phyloP scores from a whole-genome alignment of 164 flowering plant genomes.

The Magnolia kwangsiensis region DNA sequence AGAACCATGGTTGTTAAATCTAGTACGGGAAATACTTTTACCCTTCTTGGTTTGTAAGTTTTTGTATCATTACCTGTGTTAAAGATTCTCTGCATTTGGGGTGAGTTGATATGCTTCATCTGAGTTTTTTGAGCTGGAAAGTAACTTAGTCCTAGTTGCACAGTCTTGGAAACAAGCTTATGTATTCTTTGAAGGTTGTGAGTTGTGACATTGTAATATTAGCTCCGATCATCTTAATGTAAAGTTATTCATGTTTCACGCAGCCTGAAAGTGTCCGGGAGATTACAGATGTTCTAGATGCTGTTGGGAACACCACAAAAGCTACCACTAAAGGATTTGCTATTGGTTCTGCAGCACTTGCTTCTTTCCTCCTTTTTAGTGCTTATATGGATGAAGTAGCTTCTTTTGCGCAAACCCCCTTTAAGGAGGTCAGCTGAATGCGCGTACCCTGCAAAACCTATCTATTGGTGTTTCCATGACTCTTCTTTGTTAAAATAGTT shows the following conservation, averaged over 20 bases:
- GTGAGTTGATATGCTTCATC: not conserved
- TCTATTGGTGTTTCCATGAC: not conserved
- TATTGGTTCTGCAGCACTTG: slow-evolving; percentile 98
- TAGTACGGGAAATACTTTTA: not conserved
- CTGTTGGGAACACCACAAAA: slow-evolving; percentile 98
- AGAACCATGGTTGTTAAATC: not conserved
- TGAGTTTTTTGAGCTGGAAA: not conserved
- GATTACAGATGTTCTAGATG: slow-evolving; percentile 95
- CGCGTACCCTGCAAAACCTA: not conserved
- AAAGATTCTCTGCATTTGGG: not conserved
- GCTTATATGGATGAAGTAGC: slow-evolving; percentile 99
- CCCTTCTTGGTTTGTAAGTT: not conserved
- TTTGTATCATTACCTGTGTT: not conserved
- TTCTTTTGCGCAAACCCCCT: slow-evolving; percentile 68
- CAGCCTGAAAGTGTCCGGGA: slow-evolving; percentile 99
- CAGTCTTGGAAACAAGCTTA: not conserved
- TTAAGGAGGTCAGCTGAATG: slow-evolving; percentile 53
- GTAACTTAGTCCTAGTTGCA: not conserved
- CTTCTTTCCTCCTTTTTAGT: slow-evolving; percentile 95
- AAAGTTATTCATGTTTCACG: slow-evolving; percentile 5
- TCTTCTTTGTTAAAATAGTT: slow-evolving; percentile 2
- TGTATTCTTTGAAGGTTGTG: not conserved
- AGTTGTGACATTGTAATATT: not conserved
- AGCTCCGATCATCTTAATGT: not conserved
- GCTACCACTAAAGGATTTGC: slow-evolving; percentile 99